Evolutionary conservation across 805 yeast species (phyloP).

Genomic region (Nakazawaea wickerhamii): DNA sequence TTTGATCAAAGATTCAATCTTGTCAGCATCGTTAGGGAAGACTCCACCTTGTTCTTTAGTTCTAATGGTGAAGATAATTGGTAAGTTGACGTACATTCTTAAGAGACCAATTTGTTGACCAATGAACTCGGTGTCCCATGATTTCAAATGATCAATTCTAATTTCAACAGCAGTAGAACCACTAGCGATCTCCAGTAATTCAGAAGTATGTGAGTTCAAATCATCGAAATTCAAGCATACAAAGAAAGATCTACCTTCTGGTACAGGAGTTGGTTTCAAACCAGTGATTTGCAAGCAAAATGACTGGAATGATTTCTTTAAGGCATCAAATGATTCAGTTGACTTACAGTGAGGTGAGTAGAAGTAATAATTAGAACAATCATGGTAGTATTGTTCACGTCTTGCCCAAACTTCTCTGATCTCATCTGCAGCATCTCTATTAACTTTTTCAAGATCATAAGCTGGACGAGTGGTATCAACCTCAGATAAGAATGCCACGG

Average conservation of each 20-base stretch:
- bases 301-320: constrained; percentile 53
- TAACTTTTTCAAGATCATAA: constrained; percentile 28
- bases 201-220: constrained; percentile 36
- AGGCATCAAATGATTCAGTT: constrained; percentile 45
- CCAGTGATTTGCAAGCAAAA: constrained; percentile 66
- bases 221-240: constrained; percentile 70
- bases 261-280: constrained; percentile 29
- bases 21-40: constrained; percentile 54
- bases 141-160: constrained; percentile 65
- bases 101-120: constrained; percentile 68
- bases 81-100: constrained; percentile 59
- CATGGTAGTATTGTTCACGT: constrained; percentile 73
- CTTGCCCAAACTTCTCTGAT: constrained; percentile 78
- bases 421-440: constrained; percentile 44
- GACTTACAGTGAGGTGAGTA: constrained; percentile 68
- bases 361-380: constrained; percentile 73
- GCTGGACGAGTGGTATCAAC: constrained; percentile 86
- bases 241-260: constrained; percentile 53
- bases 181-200: constrained; percentile 47
- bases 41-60: constrained; percentile 78
- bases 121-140: constrained; percentile 48
- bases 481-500: constrained; percentile 63
- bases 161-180: constrained; percentile 84
- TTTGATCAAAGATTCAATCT: constrained; percentile 44
- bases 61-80: constrained; percentile 78